These are phyloP conservation scores for Rosellinia necatrix DNA, from an alignment of 2,329 filamentous ascomycete species.

Conservation along the genomic window DNA sequence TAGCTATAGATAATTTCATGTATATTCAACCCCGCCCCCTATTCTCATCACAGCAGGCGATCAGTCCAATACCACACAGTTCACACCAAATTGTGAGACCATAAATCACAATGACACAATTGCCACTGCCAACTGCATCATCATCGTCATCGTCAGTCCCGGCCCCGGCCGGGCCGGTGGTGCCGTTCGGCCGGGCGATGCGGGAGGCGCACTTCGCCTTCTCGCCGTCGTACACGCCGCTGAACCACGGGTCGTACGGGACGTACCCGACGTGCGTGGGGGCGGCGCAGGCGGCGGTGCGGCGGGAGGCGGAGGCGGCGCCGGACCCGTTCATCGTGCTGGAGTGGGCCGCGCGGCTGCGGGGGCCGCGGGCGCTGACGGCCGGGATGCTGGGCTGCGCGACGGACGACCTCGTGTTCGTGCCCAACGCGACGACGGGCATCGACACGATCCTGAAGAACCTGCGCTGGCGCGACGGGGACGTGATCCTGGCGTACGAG, in stretches of 20 bases:
- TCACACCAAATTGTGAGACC: no score
- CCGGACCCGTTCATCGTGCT: conserved; percentile 40
- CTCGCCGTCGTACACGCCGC: conserved; percentile 35
- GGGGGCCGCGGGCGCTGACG: conserved; percentile 25
- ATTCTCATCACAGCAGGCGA: no score
- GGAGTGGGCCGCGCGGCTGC: conserved; percentile 31
- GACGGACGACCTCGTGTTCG: conserved; percentile 53
- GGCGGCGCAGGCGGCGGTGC: conserved; percentile 29
- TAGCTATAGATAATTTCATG: no score
- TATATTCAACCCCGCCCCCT: no score
- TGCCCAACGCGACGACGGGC: conserved; percentile 69
- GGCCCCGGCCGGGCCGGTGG: neutral
- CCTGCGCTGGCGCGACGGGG: conserved; percentile 56
- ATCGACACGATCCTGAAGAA: conserved; percentile 67
- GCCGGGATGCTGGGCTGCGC: conserved; percentile 29
- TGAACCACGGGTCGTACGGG: conserved; percentile 42
- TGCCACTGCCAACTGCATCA: neutral
- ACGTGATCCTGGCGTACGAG: conserved; percentile 66
- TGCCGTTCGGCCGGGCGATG: conserved; percentile 39
- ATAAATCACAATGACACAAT: neutral
- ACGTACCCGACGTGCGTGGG: conserved; percentile 32
- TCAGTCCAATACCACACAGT: no score
- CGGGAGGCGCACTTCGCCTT: conserved; percentile 40
- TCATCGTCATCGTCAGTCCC: neutral
- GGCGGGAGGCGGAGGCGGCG: conserved; percentile 33